Base-by-base conservation (phyloP, 225 moss, liverwort and hornwort species). In the Sphagnum contortum region DNA sequence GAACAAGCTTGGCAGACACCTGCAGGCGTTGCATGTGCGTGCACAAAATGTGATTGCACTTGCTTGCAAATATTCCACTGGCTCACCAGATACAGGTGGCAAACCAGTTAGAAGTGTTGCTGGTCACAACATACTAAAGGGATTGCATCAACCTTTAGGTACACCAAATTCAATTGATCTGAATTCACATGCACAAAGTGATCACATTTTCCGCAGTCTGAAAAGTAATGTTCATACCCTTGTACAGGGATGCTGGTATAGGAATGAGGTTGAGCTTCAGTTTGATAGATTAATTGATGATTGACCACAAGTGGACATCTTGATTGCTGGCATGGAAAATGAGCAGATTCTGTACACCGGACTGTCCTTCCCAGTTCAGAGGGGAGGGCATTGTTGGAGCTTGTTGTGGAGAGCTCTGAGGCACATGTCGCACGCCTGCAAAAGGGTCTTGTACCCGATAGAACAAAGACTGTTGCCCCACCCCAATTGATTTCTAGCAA, bases 321-420 rank as follows among this genome's bases (percentile, higher is more conserved):
- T 5, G 7, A 54, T 54, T 8, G 12, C 3, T 65, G 44, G 66
- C 46, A 9, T 47, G 57, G 66, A 44, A 10, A 45, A 48, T 46
- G 55, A 12, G 57, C 47, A 47, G 44, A 44, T 45, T 57, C 55
- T 12, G 47, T 2, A n/a, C 56, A 47, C 46, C 54, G 47, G 57
- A 57, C 56, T 48, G 66, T 66, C 56, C 66, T 66, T 57, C 45
- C 47, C 12, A 47, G 47, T 8, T 66, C 66, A 66, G 66, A 66
- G 57, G 66, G 11, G 46, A 57, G 54, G 55, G 56, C 57, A 55
- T 47, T 66, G 47, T 45, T 66, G 56, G 48, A 66, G 14, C 54
- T 66, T 14, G 48, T 66, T 9, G 57, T 12, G 66, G 57, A 47
- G 12, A 57, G 66, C 66, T 47, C 56, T 6, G 66, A 47, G 12